Base-by-base conservation (phyloP, 2,329 filamentous ascomycete species). In the Chaetomium sp. region DNA sequence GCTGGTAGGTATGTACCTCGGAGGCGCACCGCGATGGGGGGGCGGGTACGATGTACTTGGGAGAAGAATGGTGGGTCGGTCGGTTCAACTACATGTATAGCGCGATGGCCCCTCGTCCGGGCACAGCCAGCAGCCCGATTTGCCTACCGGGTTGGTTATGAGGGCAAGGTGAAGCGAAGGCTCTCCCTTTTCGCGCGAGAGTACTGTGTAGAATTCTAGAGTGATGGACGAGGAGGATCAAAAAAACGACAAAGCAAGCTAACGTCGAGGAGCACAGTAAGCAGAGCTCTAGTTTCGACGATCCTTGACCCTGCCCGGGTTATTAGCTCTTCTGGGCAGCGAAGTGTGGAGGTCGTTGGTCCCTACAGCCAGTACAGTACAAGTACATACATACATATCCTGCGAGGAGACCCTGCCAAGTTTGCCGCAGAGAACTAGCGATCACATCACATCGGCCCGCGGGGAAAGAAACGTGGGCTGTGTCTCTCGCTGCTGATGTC, bases 361-460 rank as follows among this genome's bases (percentile, higher is more conserved):
- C 27, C 3, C 27, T 42, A 19, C 38, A 42, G 38, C 13, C 38
- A 19, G 38, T 42, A 42, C 38, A 42, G 38, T 42, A 42, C 38
- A 42, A 42, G 38, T n/a, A n/a, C 3, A 4, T 35, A 33, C 10
- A 10, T 33, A 12, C 38, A 42, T 42, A 42, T 50, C 25, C 7
- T 13, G n/a, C 27, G 45, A 47, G 9, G 4, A 35, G 23, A 47
- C 35, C n/a, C 45, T 23, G 45, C 38, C 19, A 45, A 21, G 9
- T 25, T 9, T 38, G n/a, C n/a, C 55, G 23, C 25, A 23, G 55
- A 47, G 16, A 29, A 29, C 27, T 29, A 21, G 38, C 56, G 56
- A 58, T 58, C 56, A 33, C 56, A 49, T 33, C 42, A 29, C 42
- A 29, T 27, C 29, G 45, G 45, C 45, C 42, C 45, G 27, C 27